Evolutionary conservation across 2,329 filamentous ascomycete species (phyloP), one percentile per base, ranked within the genome.

Genomic region (Purpureocillium takamizusanense): DNA sequence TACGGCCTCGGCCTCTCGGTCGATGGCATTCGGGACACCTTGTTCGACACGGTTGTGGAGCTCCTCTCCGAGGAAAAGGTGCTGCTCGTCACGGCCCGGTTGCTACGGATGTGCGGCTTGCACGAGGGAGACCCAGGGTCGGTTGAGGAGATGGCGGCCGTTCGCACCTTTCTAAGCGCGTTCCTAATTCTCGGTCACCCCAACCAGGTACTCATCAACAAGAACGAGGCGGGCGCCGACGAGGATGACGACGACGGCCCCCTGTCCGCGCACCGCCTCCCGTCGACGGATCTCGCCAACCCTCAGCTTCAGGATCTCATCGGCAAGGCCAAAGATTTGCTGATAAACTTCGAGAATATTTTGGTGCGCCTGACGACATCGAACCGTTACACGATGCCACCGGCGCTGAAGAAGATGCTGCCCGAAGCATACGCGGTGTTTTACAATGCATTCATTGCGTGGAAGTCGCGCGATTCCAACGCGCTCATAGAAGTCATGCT

Each of bases 401-500:
- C 76, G 0, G 73, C 72, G 3, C 69, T 83, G 31, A 66, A 74
- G 23, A 73, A 78, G 38, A 70, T 73, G 1, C 66, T 92, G 14
- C 74, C 81, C 0, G 74, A 86, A 48, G 70, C 77, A 1, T 86
- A 89, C 52, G 76, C 81, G 25, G 75, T 80, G 0, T 92, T 87
- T 49, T 77, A 82, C 49, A 82, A 84, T 38, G 83, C 83, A 1
- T 89, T 92, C 52, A 83, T 86, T 43, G 79, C 83, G 4, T 92
- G 86, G 86, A 87, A 89, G 59, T 81, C 85, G 2, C 76, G 84
- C 37, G 86, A 90, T 54, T 86, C 83, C 0, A 80, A 80, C 38
- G 80, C 84, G 0, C 66, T 92, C 4, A 78, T 90, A 37, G 83
- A 89, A 50, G 81, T 86, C 39, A 89, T 92, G 85, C 71, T 90